A percentile compares a stretch with the other conserved stretches of the same genome.
These are phyloP conservation scores for Hymenoscyphus scutula DNA, from an alignment of 2,329 filamentous ascomycete species.

Conservation along the genomic window DNA sequence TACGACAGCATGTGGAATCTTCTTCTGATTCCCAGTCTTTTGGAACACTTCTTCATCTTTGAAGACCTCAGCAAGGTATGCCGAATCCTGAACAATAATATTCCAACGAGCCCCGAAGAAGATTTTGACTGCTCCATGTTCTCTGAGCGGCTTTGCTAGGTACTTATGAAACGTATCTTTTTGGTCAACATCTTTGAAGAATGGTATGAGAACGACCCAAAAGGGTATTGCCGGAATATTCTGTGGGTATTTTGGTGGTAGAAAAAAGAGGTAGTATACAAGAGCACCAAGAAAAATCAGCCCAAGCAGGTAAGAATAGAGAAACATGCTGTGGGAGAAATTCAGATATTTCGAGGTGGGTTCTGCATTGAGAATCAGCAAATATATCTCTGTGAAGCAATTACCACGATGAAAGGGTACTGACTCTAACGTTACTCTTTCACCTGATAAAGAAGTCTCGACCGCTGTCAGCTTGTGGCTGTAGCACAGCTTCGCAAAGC, in stretches of 20 bases:
- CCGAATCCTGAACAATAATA: slow-evolving; percentile 6
- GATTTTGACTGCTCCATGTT: slow-evolving; percentile 10
- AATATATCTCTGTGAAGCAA: background rate
- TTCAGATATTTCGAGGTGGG: background rate
- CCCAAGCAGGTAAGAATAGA: background rate
- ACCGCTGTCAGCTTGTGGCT: no score
- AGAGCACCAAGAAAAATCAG: background rate
- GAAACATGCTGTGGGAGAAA: background rate
- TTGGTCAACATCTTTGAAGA: slow-evolving; percentile 14
- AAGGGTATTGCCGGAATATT: slow-evolving; percentile 12
- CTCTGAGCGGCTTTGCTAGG: slow-evolving; percentile 4
- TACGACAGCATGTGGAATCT: slow-evolving; percentile 11
- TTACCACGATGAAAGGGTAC: background rate
- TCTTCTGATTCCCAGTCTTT: slow-evolving; percentile 15
- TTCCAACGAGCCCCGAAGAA: slow-evolving; percentile 12
- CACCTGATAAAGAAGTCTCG: background rate
- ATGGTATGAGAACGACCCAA: slow-evolving; percentile 10
- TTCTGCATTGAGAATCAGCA: background rate
- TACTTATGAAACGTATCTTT: slow-evolving; percentile 7
- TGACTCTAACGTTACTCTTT: background rate
- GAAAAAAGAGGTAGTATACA: slow-evolving; percentile 8
- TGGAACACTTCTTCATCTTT: slow-evolving; percentile 14
- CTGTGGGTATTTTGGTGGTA: slow-evolving; percentile 11
- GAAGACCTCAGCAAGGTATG: slow-evolving; percentile 9
- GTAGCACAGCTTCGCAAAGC: background rate